phyloP scores from a whole-genome alignment of 163 green algal genomes.

The Scenedesmus sp. region DNA sequence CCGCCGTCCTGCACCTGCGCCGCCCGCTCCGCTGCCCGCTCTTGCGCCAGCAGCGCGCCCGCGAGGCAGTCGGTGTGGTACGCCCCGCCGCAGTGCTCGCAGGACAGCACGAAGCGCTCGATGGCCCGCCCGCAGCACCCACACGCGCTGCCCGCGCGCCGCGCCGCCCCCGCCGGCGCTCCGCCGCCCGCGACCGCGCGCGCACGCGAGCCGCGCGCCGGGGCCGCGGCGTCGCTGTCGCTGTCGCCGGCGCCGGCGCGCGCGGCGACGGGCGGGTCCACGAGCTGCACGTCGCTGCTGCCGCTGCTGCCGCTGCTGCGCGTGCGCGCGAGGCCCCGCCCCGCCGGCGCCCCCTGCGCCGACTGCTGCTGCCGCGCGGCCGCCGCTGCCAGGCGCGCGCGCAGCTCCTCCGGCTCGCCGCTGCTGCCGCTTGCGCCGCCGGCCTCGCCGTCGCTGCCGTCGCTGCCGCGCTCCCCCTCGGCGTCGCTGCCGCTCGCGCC shows the following conservation, averaged over 20 bases:
- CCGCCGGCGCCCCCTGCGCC: too few relatives aligned
- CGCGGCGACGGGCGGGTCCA: not conserved
- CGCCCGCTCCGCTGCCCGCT: not conserved
- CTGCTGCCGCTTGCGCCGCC: not conserved
- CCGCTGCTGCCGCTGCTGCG: constrained; percentile 8
- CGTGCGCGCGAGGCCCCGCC: too few relatives aligned
- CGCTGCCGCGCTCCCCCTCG: not conserved
- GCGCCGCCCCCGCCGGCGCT: not conserved
- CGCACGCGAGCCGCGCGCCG: not conserved
- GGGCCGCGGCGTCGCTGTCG: not conserved
- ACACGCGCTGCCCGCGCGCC: not conserved
- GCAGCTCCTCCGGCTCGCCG: too few relatives aligned
- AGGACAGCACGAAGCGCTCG: constrained; percentile 50
- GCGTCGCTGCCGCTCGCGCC: not conserved
- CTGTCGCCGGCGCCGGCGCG: not conserved
- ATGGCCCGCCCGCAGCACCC: constrained; percentile 20
- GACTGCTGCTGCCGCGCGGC: not conserved
- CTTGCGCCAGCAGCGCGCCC: not conserved
- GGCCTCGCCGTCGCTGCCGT: not conserved
- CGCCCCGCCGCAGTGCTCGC: constrained; percentile 31
- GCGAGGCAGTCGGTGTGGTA: constrained; percentile 64
- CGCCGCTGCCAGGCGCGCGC: too few relatives aligned
- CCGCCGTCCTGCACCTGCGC: constrained; percentile 7
- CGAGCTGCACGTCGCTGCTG: not conserved
- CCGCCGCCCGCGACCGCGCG: not conserved